Base-by-base conservation (phyloP, 768 basidiomycete species). In the Tremella fuciformis region DNA sequence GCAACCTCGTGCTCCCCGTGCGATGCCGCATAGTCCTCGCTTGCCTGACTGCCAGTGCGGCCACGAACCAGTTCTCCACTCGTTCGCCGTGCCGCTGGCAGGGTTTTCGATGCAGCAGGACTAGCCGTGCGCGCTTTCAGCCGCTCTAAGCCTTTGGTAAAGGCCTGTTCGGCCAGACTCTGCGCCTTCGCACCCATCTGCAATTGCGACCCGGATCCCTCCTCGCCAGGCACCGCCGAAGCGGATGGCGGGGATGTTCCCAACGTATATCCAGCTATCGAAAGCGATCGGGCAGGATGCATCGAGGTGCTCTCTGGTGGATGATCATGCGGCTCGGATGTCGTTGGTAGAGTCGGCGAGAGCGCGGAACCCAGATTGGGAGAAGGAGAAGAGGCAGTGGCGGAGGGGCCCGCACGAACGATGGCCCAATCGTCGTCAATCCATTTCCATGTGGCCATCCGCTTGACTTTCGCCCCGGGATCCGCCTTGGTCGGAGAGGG, bases 371-470 rank as follows among this genome's bases (percentile, higher is more conserved):
- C 29, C 18, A 52, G 39, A 24, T 47, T 44, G 3, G 59, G 29
- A 18, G 46, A n/a, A 11, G 42, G 25, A 50, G 52, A 42, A 18
- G 49, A 3, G 37, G 51, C 21, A 21, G 49, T 19, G n/a, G 47
- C 56, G 15, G 55, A 53, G 2, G 67, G 59, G 41, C 69, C 69
- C 22, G 66, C 57, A 37, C 71, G 81, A 24, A 89, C 76, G 42
- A 94, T 87, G 6, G 83, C 81, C 92, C 92, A 97, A 71, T 96
- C 92, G 16, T 84, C 81, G 72, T 97, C 92, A 55, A 90, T 85
- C 92, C 92, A 97, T 22, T 80, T 78, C 92, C 92, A 97, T 18
- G 77, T 83, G 24, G 90, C 90, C 13, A 84, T 86, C 25, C 89
- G 83, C 74, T 86, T 87, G 51, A 88, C 78, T 41, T 81, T 79